Base-by-base conservation (phyloP, 2,329 filamentous ascomycete species). In the Tolypocladium amazonense region DNA sequence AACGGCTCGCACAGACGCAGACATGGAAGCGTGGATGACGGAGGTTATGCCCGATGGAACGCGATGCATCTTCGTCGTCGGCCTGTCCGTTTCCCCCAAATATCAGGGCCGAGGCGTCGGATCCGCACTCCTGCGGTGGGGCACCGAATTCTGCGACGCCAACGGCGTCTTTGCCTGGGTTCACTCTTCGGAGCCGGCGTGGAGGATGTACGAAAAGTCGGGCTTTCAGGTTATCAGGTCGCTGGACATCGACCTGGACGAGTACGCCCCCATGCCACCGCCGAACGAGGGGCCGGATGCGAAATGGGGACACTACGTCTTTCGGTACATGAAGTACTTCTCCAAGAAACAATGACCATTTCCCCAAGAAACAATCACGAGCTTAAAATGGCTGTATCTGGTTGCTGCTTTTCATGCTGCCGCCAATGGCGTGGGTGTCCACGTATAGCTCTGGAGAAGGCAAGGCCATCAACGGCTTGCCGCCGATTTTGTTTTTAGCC, bases 231-330 rank as follows among this genome's bases (percentile, higher is more conserved):
- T 67, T 9, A 66, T 69, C 9, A 67, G 68, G 8, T 64, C 56
- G 18, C 64, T 73, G 20, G 67, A 69, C 18, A 43, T 73, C 18
- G 65, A 71, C 54, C 58, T 74, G 62, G 71, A 74, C 58, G 64
- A 68, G 30, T 73, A 70, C 61, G 69, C 68, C 23, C 62, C 62
- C 8, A 64, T 63, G 47, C 61, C 66, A 12, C 66, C 66, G 37
- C 65, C 67, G 15, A 60, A 62, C 20, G 65, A 69, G 47, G 66
- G 67, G 2, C 61, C 60, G 5, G 62, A 60, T 15, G 66, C 64
- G 7, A 69, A 65, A 61, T 72, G 71, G 72, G 70, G 70, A 2
- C 62, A 65, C 33, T 74, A 73, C 60, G 67, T 68, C 3, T 73
- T 72, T 59, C 64, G 67, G 23, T 74, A 72, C 59, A 71, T 74